These are phyloP conservation scores for Penicillium sp. DNA, from an alignment of 2,329 filamentous ascomycete species.

Conservation along the genomic window DNA sequence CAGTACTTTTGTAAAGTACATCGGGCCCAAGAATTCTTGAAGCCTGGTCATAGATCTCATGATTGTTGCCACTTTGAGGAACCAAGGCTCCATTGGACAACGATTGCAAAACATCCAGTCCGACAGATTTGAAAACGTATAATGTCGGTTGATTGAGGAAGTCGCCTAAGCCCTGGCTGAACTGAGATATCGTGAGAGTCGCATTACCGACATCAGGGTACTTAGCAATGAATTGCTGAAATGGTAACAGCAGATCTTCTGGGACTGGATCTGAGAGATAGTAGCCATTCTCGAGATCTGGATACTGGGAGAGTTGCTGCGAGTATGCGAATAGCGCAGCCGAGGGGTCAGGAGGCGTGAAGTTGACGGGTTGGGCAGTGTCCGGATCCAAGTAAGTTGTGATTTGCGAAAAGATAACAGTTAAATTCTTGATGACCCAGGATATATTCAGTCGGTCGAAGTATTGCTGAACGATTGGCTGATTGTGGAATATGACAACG, in stretches of 20 bases:
- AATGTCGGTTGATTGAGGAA: conserved; percentile 18
- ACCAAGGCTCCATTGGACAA: conserved; percentile 10
- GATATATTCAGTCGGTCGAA: conserved; percentile 35
- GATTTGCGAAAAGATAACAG: conserved; percentile 16
- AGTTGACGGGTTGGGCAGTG: conserved; percentile 33
- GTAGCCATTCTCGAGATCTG: conserved; percentile 16
- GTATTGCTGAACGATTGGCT: conserved; percentile 35
- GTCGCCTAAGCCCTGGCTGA: conserved; percentile 50
- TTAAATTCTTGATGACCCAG: not conserved
- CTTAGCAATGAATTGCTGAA: conserved; percentile 49
- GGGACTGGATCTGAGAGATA: conserved; percentile 51
- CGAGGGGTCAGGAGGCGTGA: conserved; percentile 10
- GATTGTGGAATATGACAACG: conserved; percentile 36
- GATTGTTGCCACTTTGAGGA: conserved; percentile 20
- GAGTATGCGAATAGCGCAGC: conserved; percentile 22
- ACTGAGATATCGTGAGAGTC: conserved; percentile 46
- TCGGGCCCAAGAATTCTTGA: conserved; percentile 26
- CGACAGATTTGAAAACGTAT: conserved; percentile 24
- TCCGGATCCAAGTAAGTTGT: conserved; percentile 26
- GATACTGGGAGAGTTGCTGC: conserved; percentile 33
- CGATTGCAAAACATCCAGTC: conserved; percentile 10
- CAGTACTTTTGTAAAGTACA: conserved; percentile 31
- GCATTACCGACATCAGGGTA: conserved; percentile 54
- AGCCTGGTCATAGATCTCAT: conserved; percentile 30
- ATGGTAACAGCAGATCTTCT: conserved; percentile 53